phyloP scores from a whole-genome alignment of 2,329 filamentous ascomycete species.

The Coniochaeta sp. region DNA sequence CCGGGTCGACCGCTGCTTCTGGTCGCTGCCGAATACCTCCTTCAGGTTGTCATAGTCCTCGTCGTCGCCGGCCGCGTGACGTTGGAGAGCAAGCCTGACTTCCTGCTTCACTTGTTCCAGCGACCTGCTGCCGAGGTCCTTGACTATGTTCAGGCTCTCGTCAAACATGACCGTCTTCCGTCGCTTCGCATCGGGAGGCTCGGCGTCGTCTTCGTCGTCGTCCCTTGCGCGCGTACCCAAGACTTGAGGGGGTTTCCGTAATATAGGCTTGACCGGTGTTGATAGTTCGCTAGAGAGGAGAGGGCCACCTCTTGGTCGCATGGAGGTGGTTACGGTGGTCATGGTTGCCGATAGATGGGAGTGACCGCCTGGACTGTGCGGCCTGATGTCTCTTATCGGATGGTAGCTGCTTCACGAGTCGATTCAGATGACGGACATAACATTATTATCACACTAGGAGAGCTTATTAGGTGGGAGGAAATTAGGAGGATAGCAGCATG shows the following conservation, averaged over 20 bases:
- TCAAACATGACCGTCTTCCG: conserved; percentile 50
- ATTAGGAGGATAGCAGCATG: background rate
- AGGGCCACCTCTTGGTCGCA: background rate
- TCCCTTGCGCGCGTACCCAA: background rate
- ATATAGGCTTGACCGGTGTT: conserved; percentile 1
- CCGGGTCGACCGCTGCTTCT: conserved; percentile 21
- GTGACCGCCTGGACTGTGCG: background rate
- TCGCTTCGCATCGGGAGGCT: conserved; percentile 30
- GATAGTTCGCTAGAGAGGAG: background rate
- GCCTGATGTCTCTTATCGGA: background rate
- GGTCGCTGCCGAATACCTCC: conserved; percentile 47
- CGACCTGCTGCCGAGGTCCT: conserved; percentile 44
- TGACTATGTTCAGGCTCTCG: conserved; percentile 48
- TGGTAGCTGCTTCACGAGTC: background rate
- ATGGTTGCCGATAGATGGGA: background rate
- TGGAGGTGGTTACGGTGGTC: background rate
- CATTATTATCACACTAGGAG: background rate
- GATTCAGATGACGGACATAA: background rate
- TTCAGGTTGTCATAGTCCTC: conserved; percentile 56
- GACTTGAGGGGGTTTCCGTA: background rate
- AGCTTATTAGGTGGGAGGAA: background rate
- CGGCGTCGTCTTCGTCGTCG: background rate
- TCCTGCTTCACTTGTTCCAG: conserved; percentile 49
- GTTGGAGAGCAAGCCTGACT: conserved; percentile 48
- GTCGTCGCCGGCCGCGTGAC: conserved; percentile 48